Evolutionary conservation across 2,329 filamentous ascomycete genomes (phyloP).

Genomic region (Sporothrix dimorphospora): DNA sequence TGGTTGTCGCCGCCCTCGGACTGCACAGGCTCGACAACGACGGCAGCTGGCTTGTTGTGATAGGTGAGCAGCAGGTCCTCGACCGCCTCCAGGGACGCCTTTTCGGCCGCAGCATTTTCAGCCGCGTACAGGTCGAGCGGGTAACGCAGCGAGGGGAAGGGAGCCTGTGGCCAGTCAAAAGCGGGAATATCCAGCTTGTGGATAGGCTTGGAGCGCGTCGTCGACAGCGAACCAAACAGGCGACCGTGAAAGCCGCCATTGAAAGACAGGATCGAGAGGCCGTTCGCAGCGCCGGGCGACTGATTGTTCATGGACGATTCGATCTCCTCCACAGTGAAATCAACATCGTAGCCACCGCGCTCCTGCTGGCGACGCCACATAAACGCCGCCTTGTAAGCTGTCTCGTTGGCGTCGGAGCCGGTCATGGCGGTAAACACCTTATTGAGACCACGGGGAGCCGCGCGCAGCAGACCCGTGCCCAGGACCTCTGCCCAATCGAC

Average conservation of each 20-base stretch:
- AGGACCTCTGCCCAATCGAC: slow-evolving; percentile 81
- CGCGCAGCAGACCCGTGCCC: slow-evolving; percentile 76
- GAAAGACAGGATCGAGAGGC: slow-evolving; percentile 86
- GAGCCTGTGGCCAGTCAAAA: slow-evolving; percentile 92
- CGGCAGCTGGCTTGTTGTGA: slow-evolving; percentile 77
- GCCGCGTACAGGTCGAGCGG: slow-evolving; percentile 77
- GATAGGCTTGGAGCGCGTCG: slow-evolving; percentile 88
- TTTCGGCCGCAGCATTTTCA: slow-evolving; percentile 82
- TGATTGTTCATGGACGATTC: slow-evolving; percentile 78
- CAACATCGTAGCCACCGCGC: slow-evolving; percentile 74
- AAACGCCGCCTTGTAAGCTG: slow-evolving; percentile 93
- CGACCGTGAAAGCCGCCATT: slow-evolving; percentile 87
- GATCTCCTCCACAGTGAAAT: slow-evolving; percentile 80
- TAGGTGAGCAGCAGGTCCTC: slow-evolving; percentile 79
- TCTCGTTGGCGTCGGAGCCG: slow-evolving; percentile 91
- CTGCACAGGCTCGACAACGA: slow-evolving; percentile 88
- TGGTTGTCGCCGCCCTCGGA: slow-evolving; percentile 96
- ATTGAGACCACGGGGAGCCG: slow-evolving; percentile 79
- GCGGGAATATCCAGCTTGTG: slow-evolving; percentile 94
- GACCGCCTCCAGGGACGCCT: slow-evolving; percentile 78
- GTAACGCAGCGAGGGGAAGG: slow-evolving; percentile 85
- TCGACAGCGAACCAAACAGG: slow-evolving; percentile 83
- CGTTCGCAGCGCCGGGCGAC: slow-evolving; percentile 70
- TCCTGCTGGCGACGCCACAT: slow-evolving; percentile 85
- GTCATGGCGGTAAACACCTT: slow-evolving; percentile 91